Percentiles rank a stretch among this genome's conserved stretches.
Conservation (phyloP, 169 alveolate species). For the Fabrea salina region DNA sequence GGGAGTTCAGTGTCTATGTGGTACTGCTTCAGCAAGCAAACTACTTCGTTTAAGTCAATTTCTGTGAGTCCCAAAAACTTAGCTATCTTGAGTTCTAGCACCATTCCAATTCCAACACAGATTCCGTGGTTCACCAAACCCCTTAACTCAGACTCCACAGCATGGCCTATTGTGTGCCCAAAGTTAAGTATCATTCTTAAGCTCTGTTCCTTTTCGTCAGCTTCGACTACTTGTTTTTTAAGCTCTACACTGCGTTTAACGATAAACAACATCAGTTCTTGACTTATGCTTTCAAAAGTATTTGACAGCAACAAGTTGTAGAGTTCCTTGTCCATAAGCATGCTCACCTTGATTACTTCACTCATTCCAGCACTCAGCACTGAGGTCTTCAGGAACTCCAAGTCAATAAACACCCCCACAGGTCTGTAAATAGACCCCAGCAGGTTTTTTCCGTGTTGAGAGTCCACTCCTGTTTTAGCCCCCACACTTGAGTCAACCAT, state of each 20-base stretch:
- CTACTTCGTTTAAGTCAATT: background rate
- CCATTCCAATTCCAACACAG: constrained; percentile 44
- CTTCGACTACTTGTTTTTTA: constrained; percentile 29
- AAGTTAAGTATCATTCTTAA: constrained; percentile 51
- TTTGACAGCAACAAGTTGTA: background rate
- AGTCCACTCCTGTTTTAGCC: constrained; percentile 65
- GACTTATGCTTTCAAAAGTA: background rate
- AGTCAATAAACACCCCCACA: constrained; percentile 20
- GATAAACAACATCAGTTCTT: constrained; percentile 4
- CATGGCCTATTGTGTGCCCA: constrained; percentile 69
- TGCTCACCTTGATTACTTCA: constrained; percentile 47
- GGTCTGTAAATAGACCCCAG: constrained; percentile 63
- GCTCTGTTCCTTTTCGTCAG: constrained; percentile 35
- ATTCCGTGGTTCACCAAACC: constrained; percentile 47
- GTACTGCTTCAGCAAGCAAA: background rate
- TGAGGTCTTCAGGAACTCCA: constrained; percentile 35
- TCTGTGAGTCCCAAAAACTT: background rate
- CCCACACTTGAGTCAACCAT: constrained; percentile 74
- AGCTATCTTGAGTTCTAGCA: constrained; percentile 31
- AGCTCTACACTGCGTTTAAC: constrained; percentile 12
- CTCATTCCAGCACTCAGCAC: constrained; percentile 47
- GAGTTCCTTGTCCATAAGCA: constrained; percentile 15
- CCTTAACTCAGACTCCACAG: constrained; percentile 41
- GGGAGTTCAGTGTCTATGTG: background rate
- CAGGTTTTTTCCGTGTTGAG: constrained; percentile 41